Conservation (phyloP, 179 eudicot genomes). For the Vitellaria paradoxa region DNA sequence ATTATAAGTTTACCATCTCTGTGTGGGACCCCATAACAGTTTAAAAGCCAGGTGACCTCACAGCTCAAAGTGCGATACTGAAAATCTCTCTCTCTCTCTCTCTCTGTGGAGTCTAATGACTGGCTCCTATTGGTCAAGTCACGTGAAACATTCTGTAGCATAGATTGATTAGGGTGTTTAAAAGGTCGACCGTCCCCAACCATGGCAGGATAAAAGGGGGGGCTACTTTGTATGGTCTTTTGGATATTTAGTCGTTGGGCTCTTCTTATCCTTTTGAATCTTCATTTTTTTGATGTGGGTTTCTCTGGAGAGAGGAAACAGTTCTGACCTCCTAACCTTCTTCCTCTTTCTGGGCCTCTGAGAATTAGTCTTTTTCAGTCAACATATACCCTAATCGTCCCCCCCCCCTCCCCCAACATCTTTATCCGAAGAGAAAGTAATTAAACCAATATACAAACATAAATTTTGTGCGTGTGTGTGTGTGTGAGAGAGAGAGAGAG, state of each 20-base stretch:
- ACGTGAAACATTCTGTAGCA: constrained; percentile 13
- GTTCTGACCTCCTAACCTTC: not conserved
- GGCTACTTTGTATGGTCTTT: not conserved
- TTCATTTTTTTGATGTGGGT: not conserved
- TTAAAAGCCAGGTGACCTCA: not conserved
- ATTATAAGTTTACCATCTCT: too few species aligned
- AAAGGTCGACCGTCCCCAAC: not conserved
- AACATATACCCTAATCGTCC: constrained; percentile 1
- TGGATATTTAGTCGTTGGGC: constrained; percentile 2
- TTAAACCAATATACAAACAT: constrained; percentile 6
- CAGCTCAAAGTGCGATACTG: not conserved
- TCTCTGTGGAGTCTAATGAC: not conserved
- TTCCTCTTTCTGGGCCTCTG: not conserved
- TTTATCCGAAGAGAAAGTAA: not conserved
- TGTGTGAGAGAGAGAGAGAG: not conserved
- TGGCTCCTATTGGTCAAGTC: not conserved
- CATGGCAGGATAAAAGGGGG: not conserved
- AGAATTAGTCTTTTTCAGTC: not conserved
- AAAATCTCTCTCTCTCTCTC: not conserved
- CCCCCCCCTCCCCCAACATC: not conserved
- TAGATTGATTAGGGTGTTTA: constrained; percentile 1
- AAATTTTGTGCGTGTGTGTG: constrained; percentile 3
- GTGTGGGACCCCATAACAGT: not conserved
- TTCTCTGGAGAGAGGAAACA: constrained; percentile 7
- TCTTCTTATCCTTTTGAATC: not conserved